Evolutionary conservation across 768 basidiomycete genomes (phyloP).

Genomic region (Dioszegia hungarica): DNA sequence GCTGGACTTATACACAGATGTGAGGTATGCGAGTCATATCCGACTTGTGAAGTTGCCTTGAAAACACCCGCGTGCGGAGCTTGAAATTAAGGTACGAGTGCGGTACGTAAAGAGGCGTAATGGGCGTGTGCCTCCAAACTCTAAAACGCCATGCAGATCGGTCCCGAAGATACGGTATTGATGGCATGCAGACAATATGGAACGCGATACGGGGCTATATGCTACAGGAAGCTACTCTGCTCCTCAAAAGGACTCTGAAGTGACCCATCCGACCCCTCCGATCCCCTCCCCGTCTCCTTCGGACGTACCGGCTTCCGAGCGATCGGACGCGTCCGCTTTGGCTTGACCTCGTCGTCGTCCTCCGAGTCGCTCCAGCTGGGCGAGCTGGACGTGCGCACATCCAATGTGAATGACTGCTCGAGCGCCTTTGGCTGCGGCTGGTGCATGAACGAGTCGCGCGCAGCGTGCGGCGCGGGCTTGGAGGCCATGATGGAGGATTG

Average conservation of each 20-base stretch:
- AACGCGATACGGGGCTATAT: background rate
- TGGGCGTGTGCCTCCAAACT: no score
- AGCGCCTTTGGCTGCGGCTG: background rate
- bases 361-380: constrained; percentile 7
- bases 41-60: no score
- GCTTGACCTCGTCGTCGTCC: background rate
- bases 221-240: constrained; percentile 2
- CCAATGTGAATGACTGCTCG: background rate
- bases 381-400: background rate
- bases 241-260: constrained; percentile 5
- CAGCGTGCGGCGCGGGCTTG: background rate
- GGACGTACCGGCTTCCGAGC: background rate
- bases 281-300: background rate
- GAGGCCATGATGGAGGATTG: constrained; percentile 2
- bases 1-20: no score
- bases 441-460: background rate
- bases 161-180: no score
- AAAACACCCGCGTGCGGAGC: no score
- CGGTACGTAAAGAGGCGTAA: no score
- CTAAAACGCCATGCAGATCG: no score
- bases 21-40: no score
- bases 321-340: background rate
- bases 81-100: no score
- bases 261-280: background rate
- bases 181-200: no score